phyloP scores from a whole-genome alignment of 164 flowering plant genomes.

The Nelumbo lutea region DNA sequence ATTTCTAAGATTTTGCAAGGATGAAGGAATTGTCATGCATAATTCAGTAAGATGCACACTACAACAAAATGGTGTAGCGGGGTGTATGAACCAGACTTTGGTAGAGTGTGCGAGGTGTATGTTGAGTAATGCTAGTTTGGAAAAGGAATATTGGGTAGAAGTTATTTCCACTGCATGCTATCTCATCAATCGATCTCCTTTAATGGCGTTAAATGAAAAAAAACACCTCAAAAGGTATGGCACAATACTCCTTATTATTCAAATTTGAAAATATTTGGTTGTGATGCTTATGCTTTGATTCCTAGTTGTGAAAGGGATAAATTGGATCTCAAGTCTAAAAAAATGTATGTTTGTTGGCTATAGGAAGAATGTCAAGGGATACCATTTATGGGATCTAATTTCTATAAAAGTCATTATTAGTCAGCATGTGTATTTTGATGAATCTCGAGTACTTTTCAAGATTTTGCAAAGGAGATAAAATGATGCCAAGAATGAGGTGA shows the following conservation, averaged over 20 bases:
- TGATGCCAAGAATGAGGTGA: background rate
- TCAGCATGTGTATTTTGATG: background rate
- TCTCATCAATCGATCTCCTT: background rate
- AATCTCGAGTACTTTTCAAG: background rate
- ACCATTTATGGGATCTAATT: background rate
- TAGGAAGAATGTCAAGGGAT: background rate
- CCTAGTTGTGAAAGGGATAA: background rate
- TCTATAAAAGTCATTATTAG: background rate
- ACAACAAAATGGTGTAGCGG: background rate
- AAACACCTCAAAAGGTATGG: background rate
- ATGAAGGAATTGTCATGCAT: too few species aligned
- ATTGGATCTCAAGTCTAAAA: background rate
- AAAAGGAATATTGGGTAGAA: background rate
- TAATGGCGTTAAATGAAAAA: background rate
- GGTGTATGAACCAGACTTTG: background rate
- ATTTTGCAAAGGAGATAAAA: background rate
- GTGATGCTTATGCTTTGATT: constrained; percentile 3
- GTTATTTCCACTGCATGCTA: background rate
- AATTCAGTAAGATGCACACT: background rate
- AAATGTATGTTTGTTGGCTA: background rate
- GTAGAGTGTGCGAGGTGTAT: background rate
- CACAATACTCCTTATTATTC: too few species aligned
- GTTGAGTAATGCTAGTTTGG: background rate
- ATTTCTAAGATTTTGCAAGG: background rate
- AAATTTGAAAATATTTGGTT: background rate